phyloP scores from a whole-genome alignment of 345 rosid species.

The Chamaenerion angustifolium region DNA sequence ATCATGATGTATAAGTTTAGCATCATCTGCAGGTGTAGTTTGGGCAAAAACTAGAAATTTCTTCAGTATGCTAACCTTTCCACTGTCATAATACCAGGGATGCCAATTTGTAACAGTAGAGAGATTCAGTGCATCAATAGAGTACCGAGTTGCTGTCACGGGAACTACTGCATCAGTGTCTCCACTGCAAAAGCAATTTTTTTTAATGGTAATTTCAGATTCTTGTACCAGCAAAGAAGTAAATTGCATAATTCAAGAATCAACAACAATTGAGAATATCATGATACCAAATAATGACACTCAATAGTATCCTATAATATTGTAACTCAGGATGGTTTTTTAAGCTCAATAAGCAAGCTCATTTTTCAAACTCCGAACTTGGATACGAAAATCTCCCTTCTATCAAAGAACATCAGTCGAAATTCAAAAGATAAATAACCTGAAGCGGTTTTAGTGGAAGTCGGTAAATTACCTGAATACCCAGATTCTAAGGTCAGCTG shows the following conservation, averaged over 20 bases:
- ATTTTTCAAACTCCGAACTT: too few relatives aligned
- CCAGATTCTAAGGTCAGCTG: conserved; percentile 77
- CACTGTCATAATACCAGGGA: conserved; percentile 47
- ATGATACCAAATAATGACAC: too few relatives aligned
- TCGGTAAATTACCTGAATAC: conserved; percentile 33
- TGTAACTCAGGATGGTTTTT: too few relatives aligned
- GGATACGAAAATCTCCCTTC: too few relatives aligned
- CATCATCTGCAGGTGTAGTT: too few relatives aligned
- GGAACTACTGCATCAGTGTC: conserved; percentile 71
- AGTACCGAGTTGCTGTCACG: conserved; percentile 45
- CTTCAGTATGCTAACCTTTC: conserved; percentile 24
- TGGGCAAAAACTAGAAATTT: background rate
- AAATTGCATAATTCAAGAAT: too few relatives aligned
- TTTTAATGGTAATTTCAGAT: background rate
- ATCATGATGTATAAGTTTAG: too few relatives aligned
- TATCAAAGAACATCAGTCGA: too few relatives aligned
- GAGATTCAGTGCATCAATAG: conserved; percentile 42
- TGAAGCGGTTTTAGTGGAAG: background rate
- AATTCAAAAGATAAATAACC: background rate
- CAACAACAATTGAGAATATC: too few relatives aligned
- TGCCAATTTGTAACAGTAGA: conserved; percentile 41
- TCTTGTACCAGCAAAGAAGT: background rate
- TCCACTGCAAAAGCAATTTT: conserved; percentile 29
- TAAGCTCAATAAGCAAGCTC: too few relatives aligned
- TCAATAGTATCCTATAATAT: too few relatives aligned